Base-by-base conservation (phyloP, 2,329 filamentous ascomycete species). In the Fusarium anguioides region DNA sequence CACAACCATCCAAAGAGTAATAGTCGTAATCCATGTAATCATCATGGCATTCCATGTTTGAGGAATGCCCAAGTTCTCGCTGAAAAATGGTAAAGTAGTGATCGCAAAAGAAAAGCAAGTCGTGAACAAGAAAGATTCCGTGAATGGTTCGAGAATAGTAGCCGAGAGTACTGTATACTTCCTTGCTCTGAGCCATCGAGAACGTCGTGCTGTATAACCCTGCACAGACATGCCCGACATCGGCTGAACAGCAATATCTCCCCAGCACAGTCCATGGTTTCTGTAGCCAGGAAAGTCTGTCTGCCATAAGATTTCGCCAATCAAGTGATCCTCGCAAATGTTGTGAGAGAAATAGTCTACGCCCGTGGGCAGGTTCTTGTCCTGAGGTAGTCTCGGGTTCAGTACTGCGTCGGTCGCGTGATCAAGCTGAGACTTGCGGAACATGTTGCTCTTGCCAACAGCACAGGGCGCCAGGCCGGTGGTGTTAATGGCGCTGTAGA, bases 381-480 rank as follows among this genome's bases (percentile, higher is more conserved):
- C 73, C 41, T 76, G 70, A 64, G 76, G 73, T 69, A 82, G 76
- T 65, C 81, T 72, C 24, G 80, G 82, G 70, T 83, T 84, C 67
- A 74, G 78, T 50, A 76, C 47, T 33, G 85, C 77, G 73, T 86
- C 78, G 29, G 89, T 89, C 10, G 96, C 86, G 68, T 86, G 86
- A 78, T 97, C 88, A 33, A 99, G 87, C 73, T 99, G 95, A 0
- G 93, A 92, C 64, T 91, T 92, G 60, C 96, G 91, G 80, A 98
- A 99, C 94, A 99, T 98, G 81, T 96, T 98, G 74, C 93, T 97
- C 81, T 99, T 99, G 48, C 96, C 96, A 21, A 98, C 91, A 58
- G 97, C 91, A 78, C 96, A 99, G 10, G 96, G 96, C 0, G 96
- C 96, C 50, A 98, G 81, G 5, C 91, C 86, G 17, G 97, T 93